Base-by-base conservation (phyloP, 441 rosid genomes). In the Brassica balearica region DNA sequence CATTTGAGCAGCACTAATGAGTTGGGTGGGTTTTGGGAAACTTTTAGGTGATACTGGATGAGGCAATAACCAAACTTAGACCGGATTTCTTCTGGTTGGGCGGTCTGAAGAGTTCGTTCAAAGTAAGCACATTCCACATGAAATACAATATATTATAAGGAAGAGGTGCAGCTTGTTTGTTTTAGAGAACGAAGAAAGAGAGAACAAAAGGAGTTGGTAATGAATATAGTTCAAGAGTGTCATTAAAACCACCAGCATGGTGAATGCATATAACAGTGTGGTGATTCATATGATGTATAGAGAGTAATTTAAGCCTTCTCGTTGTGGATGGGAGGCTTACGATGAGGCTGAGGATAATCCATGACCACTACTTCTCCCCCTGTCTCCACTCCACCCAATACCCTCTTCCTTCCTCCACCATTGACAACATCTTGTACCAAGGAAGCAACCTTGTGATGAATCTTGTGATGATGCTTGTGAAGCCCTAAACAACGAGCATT, bases 261-360 rank as follows among this genome's bases (percentile, higher is more conserved):
- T 71, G 80, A 48, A 80, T 80, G 83, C 80, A 71, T 80, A 25
- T 38, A 73, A 78, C 55, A 67, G 20, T 65, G 14, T 71, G 6
- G 29, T 71, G 61, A 56, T 56, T 56, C 60, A 55, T 55, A 55
- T 55, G 62, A 36, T 71, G 72, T 15, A 56, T 23, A 80, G 43
- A 74, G 36, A 12, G 56, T 22, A 41, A 65, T 75, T 60, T 84
- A 91, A 58, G 84, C 73, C 69, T 89, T 90, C 75, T 86, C 88
- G 71, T 94, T 94, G 80, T 94, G 98, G 80, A 92, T 92, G 56
- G 97, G 97, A 64, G 98, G 98, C 65, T 91, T 92, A n/a, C 92
- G 85, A 76, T 88, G 97, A 55, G 95, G 93, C 74, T 87, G 96
- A 43, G 96, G 91, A 72, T 94, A 94, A 77, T 94, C 98, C 93